phyloP scores from a whole-genome alignment of 2,329 filamentous ascomycete species.

The Zelopaecilomyces penicillatus region DNA sequence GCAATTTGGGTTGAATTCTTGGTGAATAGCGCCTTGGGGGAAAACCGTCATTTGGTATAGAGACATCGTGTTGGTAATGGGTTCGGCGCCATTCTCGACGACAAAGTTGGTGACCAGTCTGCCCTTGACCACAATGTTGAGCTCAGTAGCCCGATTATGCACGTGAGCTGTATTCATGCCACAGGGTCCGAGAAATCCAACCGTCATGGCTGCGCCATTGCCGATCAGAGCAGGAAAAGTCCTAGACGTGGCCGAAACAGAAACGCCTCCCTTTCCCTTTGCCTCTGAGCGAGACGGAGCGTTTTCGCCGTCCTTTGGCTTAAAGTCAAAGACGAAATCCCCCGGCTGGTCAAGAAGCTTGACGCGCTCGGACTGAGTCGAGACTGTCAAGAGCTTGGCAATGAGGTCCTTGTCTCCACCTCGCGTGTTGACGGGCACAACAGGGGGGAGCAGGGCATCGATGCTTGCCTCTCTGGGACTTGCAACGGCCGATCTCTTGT shows the following conservation, averaged over 20 bases:
- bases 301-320: constrained; percentile 10
- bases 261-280: constrained; percentile 27
- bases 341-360: constrained; percentile 24
- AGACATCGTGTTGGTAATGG: constrained; percentile 29
- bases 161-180: constrained; percentile 43
- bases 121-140: constrained; percentile 38
- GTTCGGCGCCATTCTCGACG: constrained; percentile 32
- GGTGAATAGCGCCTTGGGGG: constrained; percentile 41
- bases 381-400: constrained; percentile 19
- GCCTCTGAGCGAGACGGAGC: constrained; percentile 7
- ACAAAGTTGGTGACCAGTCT: constrained; percentile 36
- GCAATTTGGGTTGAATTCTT: constrained; percentile 44
- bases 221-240: constrained; percentile 44
- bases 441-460: constrained; percentile 4
- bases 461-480: no score
- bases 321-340: constrained; percentile 37
- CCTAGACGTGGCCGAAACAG: constrained; percentile 33
- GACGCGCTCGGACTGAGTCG: constrained; percentile 24
- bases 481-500: no score
- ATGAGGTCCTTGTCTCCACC: constrained; percentile 19
- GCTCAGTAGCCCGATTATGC: constrained; percentile 39
- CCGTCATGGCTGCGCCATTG: constrained; percentile 36
- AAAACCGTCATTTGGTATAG: constrained; percentile 39
- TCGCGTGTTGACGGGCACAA: constrained; percentile 22
- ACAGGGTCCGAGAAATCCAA: constrained; percentile 41